phyloP scores from a whole-genome alignment of 2,329 filamentous ascomycete species.

The Monilinia aucupariae region DNA sequence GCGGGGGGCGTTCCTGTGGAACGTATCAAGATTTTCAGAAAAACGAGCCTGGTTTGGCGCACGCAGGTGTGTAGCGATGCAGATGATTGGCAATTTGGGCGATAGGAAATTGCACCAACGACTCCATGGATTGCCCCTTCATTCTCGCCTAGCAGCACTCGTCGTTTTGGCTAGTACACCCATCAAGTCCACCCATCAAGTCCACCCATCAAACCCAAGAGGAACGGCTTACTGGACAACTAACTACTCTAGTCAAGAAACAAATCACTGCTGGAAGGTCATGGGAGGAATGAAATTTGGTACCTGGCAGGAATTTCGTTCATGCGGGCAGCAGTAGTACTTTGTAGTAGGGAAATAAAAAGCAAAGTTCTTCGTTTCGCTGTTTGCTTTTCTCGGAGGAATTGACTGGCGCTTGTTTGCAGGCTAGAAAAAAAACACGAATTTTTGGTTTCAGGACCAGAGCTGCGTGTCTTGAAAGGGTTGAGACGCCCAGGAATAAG shows the following conservation, averaged over 20 bases:
- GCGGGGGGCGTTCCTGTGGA: background rate
- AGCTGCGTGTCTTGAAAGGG: background rate
- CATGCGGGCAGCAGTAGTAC: conserved; percentile 1
- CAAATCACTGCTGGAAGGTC: background rate
- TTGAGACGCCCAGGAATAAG: conserved; percentile 4
- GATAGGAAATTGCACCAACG: background rate
- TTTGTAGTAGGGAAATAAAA: conserved; percentile 1
- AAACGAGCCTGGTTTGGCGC: background rate
- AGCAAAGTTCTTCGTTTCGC: background rate
- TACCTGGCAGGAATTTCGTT: background rate
- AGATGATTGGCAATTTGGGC: background rate
- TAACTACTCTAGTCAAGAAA: too few species aligned
- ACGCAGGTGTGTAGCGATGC: background rate
- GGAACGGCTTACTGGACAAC: too few species aligned
- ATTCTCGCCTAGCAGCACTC: conserved; percentile 5
- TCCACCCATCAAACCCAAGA: conserved; percentile 5
- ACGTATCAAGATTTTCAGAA: too few species aligned
- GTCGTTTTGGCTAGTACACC: too few species aligned
- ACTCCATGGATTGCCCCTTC: conserved; percentile 8
- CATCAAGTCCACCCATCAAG: too few species aligned
- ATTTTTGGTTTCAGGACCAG: background rate
- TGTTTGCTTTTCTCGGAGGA: background rate
- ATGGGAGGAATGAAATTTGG: background rate
- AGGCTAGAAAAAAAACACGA: background rate
- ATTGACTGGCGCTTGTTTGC: background rate